Conservation (phyloP, 1,284 basidiomycete genomes). For the Leccinum huronense region DNA sequence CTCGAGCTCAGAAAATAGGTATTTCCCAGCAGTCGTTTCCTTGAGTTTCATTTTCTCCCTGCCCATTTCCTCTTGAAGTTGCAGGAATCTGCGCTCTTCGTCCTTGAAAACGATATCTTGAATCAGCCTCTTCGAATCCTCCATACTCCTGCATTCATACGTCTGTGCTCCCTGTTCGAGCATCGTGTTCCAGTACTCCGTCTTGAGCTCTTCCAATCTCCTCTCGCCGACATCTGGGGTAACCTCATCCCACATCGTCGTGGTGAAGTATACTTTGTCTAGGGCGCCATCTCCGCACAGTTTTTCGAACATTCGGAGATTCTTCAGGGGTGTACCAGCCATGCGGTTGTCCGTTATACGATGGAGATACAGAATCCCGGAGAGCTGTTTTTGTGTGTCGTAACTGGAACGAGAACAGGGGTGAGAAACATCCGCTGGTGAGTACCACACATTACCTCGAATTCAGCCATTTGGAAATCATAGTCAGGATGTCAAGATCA, state of each 20-base stretch:
- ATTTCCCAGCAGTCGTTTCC: neutral
- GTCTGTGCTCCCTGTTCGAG: neutral
- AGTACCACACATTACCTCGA: slow-evolving; percentile 7
- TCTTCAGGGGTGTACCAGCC: slow-evolving; percentile 41
- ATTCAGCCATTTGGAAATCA: slow-evolving; percentile 27
- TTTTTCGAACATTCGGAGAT: slow-evolving; percentile 42
- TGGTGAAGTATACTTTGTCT: slow-evolving; percentile 1
- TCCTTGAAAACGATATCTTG: neutral
- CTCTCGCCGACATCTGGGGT: neutral
- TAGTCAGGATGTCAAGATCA: slow-evolving; percentile 23
- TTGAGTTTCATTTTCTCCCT: neutral
- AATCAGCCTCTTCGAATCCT: neutral
- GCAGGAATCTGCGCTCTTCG: neutral
- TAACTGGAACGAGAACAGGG: slow-evolving; percentile 27
- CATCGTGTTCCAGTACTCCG: slow-evolving; percentile 9
- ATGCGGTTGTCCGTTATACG: slow-evolving; percentile 47
- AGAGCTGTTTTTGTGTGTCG: slow-evolving; percentile 32
- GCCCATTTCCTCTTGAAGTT: slow-evolving; percentile 2
- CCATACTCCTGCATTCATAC: neutral
- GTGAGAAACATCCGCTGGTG: neutral
- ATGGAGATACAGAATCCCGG: slow-evolving; percentile 48
- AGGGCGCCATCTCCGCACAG: slow-evolving; percentile 40
- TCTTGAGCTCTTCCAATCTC: slow-evolving; percentile 6
- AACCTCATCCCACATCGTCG: slow-evolving; percentile 8
- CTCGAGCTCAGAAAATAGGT: neutral